Percentiles rank a stretch among this genome's conserved stretches.
Evolutionary conservation across 1,284 basidiomycete species (phyloP).

Genomic region (Cerrena zonata): DNA sequence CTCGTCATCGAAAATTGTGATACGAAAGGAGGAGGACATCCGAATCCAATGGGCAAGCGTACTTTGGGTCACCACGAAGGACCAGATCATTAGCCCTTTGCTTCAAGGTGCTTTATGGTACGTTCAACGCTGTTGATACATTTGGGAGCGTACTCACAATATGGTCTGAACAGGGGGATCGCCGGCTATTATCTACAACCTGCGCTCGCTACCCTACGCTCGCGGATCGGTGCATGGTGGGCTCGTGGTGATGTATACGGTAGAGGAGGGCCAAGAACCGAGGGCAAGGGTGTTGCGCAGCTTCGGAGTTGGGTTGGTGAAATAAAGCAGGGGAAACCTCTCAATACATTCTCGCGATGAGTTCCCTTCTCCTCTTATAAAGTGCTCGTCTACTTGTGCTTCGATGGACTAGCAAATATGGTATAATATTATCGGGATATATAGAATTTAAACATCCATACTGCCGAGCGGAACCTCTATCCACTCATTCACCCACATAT

Average conservation of each 20-base stretch:
- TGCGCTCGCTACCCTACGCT: conserved; percentile 13
- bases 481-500: conserved; percentile 91
- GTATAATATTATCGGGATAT: too few relatives aligned
- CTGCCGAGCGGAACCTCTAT: conserved; percentile 23
- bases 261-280: conserved; percentile 13
- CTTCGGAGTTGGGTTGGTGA: conserved; percentile 8
- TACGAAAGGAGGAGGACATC: conserved; percentile 20
- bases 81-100: conserved; percentile 64
- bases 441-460: not conserved
- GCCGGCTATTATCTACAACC: conserved; percentile 21
- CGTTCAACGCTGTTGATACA: conserved; percentile 16
- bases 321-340: not conserved
- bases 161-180: conserved; percentile 28
- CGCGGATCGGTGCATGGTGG: conserved; percentile 23
- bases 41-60: conserved; percentile 55
- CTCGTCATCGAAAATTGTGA: conserved; percentile 8
- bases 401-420: not conserved
- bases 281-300: conserved; percentile 21
- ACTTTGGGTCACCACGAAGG: conserved; percentile 57
- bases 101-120: conserved; percentile 70
- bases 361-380: not conserved
- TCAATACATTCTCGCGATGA: not conserved
- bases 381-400: not conserved
- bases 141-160: not conserved
- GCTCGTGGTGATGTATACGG: conserved; percentile 14